Conservation (phyloP, 2,329 filamentous ascomycete genomes). For the Beauveria australis region DNA sequence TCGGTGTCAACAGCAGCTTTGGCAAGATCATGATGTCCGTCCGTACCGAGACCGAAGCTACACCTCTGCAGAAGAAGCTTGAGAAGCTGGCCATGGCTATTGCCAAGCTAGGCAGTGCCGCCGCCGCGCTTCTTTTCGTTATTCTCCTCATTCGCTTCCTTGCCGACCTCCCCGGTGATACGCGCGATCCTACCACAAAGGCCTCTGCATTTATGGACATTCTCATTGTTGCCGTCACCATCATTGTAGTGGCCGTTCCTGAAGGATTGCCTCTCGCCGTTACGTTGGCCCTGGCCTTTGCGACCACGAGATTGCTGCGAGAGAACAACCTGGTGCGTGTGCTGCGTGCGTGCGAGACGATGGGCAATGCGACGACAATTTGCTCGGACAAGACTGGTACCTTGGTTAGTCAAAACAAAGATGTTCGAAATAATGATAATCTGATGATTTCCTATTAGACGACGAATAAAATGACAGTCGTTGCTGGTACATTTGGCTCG, state of each 20-base stretch:
- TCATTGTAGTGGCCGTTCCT: constrained; percentile 59
- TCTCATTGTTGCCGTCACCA: constrained; percentile 57
- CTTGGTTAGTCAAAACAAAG: constrained; percentile 13
- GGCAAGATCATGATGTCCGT: constrained; percentile 50
- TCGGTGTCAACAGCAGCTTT: constrained; percentile 46
- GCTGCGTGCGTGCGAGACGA: constrained; percentile 61
- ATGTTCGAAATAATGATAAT: fast-evolving
- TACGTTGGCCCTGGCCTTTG: constrained; percentile 59
- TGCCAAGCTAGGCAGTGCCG: constrained; percentile 46
- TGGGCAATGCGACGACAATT: constrained; percentile 65
- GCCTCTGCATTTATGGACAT: constrained; percentile 50
- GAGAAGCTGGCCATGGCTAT: constrained; percentile 26
- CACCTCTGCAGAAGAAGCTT: constrained; percentile 48
- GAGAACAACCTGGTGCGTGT: constrained; percentile 63
- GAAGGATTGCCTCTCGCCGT: constrained; percentile 60
- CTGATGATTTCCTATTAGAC: constrained; percentile 15
- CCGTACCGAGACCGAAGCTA: constrained; percentile 41
- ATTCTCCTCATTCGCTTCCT: constrained; percentile 73
- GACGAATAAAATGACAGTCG: constrained; percentile 68
- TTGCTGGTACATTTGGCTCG: constrained; percentile 56
- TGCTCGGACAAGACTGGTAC: constrained; percentile 56
- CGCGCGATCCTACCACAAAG: constrained; percentile 45
- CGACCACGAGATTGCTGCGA: constrained; percentile 60
- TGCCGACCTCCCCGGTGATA: constrained; percentile 47
- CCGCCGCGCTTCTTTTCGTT: constrained; percentile 65